Evolutionary conservation across 768 basidiomycete genomes (phyloP).

Genomic region (Rhodotorula toruloides): DNA sequence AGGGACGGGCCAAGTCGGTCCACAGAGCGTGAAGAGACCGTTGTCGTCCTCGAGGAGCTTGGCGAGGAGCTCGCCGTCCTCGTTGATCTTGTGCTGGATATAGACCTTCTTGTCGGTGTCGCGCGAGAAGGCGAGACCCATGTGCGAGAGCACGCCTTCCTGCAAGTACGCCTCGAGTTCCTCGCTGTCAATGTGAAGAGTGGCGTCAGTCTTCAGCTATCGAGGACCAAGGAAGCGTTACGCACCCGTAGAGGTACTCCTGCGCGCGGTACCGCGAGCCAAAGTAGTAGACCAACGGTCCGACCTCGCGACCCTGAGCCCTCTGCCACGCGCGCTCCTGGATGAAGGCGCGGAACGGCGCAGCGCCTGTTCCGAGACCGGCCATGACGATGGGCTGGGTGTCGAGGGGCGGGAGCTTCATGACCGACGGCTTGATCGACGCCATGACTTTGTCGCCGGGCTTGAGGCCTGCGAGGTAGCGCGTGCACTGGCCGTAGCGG

Average conservation of each 20-base stretch:
- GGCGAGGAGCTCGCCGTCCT: slow-evolving; percentile 73
- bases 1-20: slow-evolving; percentile 97
- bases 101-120: slow-evolving; percentile 90
- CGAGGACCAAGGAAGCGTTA: neutral
- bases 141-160: slow-evolving; percentile 75
- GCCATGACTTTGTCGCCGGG: slow-evolving; percentile 91
- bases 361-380: slow-evolving; percentile 94
- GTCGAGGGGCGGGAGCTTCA: slow-evolving; percentile 89
- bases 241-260: slow-evolving; percentile 84
- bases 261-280: slow-evolving; percentile 91
- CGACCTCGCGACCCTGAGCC: slow-evolving; percentile 69
- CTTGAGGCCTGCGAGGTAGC: slow-evolving; percentile 78
- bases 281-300: slow-evolving; percentile 96
- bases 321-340: slow-evolving; percentile 85
- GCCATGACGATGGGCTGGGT: slow-evolving; percentile 96
- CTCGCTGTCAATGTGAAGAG: slow-evolving; percentile 41
- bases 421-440: slow-evolving; percentile 96
- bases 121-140: slow-evolving; percentile 93
- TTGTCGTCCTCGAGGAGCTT: slow-evolving; percentile 62
- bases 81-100: slow-evolving; percentile 96
- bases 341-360: slow-evolving; percentile 98
- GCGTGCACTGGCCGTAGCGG: slow-evolving; percentile 90
- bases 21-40: slow-evolving; percentile 92
- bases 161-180: slow-evolving; percentile 84
- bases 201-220: neutral